Evolutionary conservation across 306 rosid species (phyloP), one percentile per base, ranked within the genome.

Genomic region (Medicago arabica): DNA sequence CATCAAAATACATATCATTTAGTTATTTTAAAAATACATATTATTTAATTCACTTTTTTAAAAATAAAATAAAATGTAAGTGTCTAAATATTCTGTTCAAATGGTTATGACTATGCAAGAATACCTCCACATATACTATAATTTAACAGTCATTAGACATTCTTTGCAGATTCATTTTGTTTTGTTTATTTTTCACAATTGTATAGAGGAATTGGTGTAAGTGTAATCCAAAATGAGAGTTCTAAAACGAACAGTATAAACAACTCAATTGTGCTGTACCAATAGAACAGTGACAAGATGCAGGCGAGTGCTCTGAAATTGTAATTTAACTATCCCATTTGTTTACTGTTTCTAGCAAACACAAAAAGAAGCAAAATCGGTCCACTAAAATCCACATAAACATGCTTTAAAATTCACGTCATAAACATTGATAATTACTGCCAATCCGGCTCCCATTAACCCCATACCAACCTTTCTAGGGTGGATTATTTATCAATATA

Each of bases 401-500:
- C 84, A 53, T 80, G 75, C 86, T 72, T 79, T 21, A 82, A 72
- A 76, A 79, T 72, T 77, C 46, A 44, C 86, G 84, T 68, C 85
- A 76, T 54, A 23, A 58, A 47, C 74, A 55, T 67, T 59, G 43
- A 58, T 62, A 75, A 75, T 62, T 76, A 76, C 60, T 54, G 75
- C 39, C 67, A 46, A 40, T 74, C 75, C 60, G 78, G 77, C 79
- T 71, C 34, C 65, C 17, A 50, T 68, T 62, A 57, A 71, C 69
- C 77, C 5, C 82, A 76, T 79, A 66, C 47, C 81, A 63, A 47
- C 15, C 23, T 15, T 68, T 67, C 59, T 7, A 9, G 67, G 58
- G 13, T 39, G 31, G n/a, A 25, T 67, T 31, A 16, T 51, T 51
- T 51, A 51, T n/a, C 19, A 15, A 16, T 18, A 17, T 6, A 0